Conservation (phyloP, 2,329 filamentous ascomycete genomes). For the Scortechinia acanthostroma region DNA sequence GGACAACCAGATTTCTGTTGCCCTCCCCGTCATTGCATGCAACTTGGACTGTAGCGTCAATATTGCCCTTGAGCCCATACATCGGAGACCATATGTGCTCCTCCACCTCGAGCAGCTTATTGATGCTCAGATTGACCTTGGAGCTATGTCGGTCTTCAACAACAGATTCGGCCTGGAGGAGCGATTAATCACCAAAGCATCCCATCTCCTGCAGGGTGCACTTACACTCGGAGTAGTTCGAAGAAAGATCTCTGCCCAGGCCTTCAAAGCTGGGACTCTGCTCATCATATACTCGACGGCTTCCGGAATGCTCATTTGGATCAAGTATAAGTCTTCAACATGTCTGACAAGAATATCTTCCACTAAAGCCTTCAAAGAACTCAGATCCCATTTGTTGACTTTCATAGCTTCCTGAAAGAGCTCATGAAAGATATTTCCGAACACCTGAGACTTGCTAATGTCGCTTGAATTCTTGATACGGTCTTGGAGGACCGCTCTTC, state of each 20-base stretch:
- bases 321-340: constrained; percentile 61
- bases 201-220: constrained; percentile 3
- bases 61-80: constrained; percentile 72
- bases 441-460: constrained; percentile 55
- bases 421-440: constrained; percentile 68
- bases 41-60: constrained; percentile 68
- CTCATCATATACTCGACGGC: constrained; percentile 57
- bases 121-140: constrained; percentile 56
- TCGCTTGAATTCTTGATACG: constrained; percentile 63
- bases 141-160: constrained; percentile 56
- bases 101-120: constrained; percentile 68
- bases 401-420: constrained; percentile 65
- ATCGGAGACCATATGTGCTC: constrained; percentile 72
- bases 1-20: constrained; percentile 52
- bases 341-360: constrained; percentile 47
- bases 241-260: constrained; percentile 64
- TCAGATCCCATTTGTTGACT: constrained; percentile 54
- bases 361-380: constrained; percentile 43
- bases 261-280: constrained; percentile 55
- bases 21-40: constrained; percentile 47
- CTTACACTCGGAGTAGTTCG: constrained; percentile 44
- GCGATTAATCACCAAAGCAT: constrained; percentile 5
- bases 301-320: constrained; percentile 49
- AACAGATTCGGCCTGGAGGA: constrained; percentile 37
- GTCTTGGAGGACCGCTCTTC: constrained; percentile 66